phyloP scores from a whole-genome alignment of 2,329 filamentous ascomycete species.

The Fusarium illudens region DNA sequence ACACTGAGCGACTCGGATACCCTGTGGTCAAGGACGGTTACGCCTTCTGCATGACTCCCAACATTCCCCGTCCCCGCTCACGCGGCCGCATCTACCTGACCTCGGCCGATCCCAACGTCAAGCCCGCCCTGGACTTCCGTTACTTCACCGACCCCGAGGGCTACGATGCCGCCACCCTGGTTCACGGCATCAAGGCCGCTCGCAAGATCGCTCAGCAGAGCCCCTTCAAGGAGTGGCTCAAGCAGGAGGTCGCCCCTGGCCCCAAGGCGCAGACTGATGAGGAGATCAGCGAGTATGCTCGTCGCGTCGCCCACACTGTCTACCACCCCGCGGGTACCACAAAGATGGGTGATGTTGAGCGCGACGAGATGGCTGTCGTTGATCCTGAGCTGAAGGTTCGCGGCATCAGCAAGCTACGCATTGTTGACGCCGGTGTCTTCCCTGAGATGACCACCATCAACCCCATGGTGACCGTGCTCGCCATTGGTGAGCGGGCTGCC shows the following conservation, averaged over 20 bases:
- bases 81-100: conserved; percentile 81
- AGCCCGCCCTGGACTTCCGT: conserved; percentile 86
- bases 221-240: conserved; percentile 85
- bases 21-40: conserved; percentile 70
- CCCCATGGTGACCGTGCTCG: conserved; percentile 89
- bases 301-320: conserved; percentile 84
- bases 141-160: conserved; percentile 90
- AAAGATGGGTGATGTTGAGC: conserved; percentile 81
- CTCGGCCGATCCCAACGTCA: conserved; percentile 76
- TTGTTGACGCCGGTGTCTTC: conserved; percentile 89
- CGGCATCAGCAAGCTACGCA: conserved; percentile 76
- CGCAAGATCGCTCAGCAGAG: conserved; percentile 77
- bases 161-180: conserved; percentile 84
- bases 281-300: conserved; percentile 81
- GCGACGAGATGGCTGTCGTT: conserved; percentile 80
- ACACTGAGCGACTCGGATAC: conserved; percentile 83
- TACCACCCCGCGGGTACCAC: conserved; percentile 91
- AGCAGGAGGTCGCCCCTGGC: conserved; percentile 81
- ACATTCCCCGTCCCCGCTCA: conserved; percentile 84
- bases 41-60: conserved; percentile 93
- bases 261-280: conserved; percentile 78
- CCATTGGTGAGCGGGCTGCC: conserved; percentile 82
- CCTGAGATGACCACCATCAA: conserved; percentile 88
- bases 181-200: conserved; percentile 79
- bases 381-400: conserved; percentile 76